Conservation (phyloP, 2,329 filamentous ascomycete species). For the Acrodontium crateriforme region DNA sequence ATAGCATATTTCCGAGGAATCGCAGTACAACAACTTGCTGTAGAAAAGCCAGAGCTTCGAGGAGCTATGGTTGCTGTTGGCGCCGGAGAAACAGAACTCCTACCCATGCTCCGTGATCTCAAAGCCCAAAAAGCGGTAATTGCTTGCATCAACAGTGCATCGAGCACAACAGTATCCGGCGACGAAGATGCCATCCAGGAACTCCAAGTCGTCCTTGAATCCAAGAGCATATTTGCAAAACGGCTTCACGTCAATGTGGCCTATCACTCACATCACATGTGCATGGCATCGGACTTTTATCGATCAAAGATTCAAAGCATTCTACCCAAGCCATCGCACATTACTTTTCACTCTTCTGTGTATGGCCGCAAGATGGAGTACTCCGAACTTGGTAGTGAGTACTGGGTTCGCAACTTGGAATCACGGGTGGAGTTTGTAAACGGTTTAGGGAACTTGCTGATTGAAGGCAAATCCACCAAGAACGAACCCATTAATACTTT, state of each 20-base stretch:
- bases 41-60: neutral
- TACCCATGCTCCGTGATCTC: too few relatives aligned
- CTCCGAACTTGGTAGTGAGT: conserved; percentile 8
- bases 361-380: neutral
- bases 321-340: neutral
- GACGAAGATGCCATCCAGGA: conserved; percentile 24
- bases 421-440: conserved; percentile 31
- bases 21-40: conserved; percentile 3
- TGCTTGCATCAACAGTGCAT: conserved; percentile 25
- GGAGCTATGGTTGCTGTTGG: conserved; percentile 24
- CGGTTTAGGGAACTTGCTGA: too few relatives aligned
- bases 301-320: neutral
- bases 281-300: conserved; percentile 4
- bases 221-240: conserved; percentile 24
- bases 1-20: conserved; percentile 13
- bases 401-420: conserved; percentile 35
- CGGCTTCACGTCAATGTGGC: conserved; percentile 28
- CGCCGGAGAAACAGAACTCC: conserved; percentile 13
- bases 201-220: conserved; percentile 17
- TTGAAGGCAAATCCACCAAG: conserved; percentile 16
- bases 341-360: conserved; percentile 3
- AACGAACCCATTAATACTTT: conserved; percentile 4
- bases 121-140: neutral
- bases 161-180: conserved; percentile 33
- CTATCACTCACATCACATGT: conserved; percentile 29